A percentile compares a stretch with the other conserved stretches of the same genome.
These are phyloP conservation scores for Metschnikowia corniflorae DNA, from an alignment of 805 yeast genomes.

Conservation along the genomic window DNA sequence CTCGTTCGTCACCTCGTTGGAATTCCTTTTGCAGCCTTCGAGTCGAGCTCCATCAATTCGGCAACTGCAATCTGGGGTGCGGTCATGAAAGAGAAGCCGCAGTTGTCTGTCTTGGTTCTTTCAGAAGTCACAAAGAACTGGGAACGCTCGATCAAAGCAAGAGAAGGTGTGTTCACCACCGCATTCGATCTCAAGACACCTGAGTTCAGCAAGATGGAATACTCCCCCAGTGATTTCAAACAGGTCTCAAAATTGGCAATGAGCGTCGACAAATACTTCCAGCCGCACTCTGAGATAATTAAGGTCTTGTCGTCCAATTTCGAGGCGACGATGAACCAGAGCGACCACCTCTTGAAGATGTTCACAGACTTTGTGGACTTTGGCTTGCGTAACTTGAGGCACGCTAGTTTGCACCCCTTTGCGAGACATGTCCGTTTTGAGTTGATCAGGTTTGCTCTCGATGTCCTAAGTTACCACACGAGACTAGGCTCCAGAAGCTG, in stretches of 20 bases:
- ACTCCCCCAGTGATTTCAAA: constrained; percentile 74
- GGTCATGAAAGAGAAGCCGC: constrained; percentile 63
- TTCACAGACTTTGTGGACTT: constrained; percentile 59
- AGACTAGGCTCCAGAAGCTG: constrained; percentile 47
- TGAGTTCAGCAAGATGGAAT: constrained; percentile 76
- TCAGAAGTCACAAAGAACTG: constrained; percentile 68
- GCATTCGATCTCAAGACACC: constrained; percentile 53
- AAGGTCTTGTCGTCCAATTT: constrained; percentile 70
- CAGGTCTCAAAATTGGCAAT: constrained; percentile 51
- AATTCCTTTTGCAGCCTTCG: constrained; percentile 69
- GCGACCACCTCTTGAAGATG: constrained; percentile 63
- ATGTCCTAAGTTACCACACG: constrained; percentile 55
- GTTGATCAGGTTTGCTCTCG: constrained; percentile 63
- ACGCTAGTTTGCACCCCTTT: constrained; percentile 80
- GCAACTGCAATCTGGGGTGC: constrained; percentile 81
- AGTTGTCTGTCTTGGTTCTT: constrained; percentile 54
- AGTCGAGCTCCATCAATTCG: constrained; percentile 53
- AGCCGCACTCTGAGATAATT: constrained; percentile 69
- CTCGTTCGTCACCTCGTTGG: constrained; percentile 51
- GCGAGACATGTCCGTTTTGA: constrained; percentile 75
- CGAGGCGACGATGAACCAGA: constrained; percentile 72
- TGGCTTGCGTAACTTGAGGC: constrained; percentile 48
- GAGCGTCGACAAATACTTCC: constrained; percentile 45
- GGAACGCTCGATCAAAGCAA: constrained; percentile 58
- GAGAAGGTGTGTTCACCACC: constrained; percentile 62